phyloP scores from a whole-genome alignment of 768 basidiomycete genomes.

The Arthromyces matolae region DNA sequence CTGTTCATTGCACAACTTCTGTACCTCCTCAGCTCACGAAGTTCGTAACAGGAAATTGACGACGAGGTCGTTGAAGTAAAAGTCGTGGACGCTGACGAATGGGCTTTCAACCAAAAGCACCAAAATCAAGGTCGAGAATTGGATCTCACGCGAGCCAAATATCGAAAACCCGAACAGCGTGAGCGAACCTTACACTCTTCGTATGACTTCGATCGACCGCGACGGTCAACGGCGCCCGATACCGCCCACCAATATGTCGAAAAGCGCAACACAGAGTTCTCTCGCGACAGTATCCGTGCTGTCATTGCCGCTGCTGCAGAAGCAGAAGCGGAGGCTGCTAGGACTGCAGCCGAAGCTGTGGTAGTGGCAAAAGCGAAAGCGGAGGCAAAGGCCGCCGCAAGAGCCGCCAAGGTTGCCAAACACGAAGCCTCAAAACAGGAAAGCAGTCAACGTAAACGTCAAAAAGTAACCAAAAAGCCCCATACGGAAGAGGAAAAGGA shows the following conservation, averaged over 20 bases:
- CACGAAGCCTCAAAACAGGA: constrained; percentile 16
- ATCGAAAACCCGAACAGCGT: background rate
- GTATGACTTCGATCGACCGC: background rate
- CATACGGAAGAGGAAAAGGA: constrained; percentile 57
- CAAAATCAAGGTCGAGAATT: background rate
- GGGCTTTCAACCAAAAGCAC: constrained; percentile 10
- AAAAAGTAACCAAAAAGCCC: constrained; percentile 37
- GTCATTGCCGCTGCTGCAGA: constrained; percentile 34
- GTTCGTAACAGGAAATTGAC: constrained; percentile 2
- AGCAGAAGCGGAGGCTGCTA: constrained; percentile 29
- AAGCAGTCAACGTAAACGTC: constrained; percentile 30
- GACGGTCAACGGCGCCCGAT: background rate
- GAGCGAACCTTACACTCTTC: too few species aligned
- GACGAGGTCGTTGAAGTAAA: background rate
- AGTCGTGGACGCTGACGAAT: constrained; percentile 1
- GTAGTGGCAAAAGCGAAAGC: constrained; percentile 29
- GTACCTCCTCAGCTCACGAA: background rate
- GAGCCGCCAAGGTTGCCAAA: constrained; percentile 20
- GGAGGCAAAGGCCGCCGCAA: constrained; percentile 22
- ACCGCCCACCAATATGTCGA: background rate
- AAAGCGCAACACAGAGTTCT: constrained; percentile 7
- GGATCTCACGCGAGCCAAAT: constrained; percentile 6
- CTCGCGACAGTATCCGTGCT: constrained; percentile 28
- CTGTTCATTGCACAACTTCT: background rate
- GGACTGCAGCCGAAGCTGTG: constrained; percentile 28